Percentiles rank a stretch among this genome's conserved stretches.
These are phyloP conservation scores for Aspergillus sclerotioniger DNA, from an alignment of 495 filamentous ascomycete species.

Conservation along the genomic window DNA sequence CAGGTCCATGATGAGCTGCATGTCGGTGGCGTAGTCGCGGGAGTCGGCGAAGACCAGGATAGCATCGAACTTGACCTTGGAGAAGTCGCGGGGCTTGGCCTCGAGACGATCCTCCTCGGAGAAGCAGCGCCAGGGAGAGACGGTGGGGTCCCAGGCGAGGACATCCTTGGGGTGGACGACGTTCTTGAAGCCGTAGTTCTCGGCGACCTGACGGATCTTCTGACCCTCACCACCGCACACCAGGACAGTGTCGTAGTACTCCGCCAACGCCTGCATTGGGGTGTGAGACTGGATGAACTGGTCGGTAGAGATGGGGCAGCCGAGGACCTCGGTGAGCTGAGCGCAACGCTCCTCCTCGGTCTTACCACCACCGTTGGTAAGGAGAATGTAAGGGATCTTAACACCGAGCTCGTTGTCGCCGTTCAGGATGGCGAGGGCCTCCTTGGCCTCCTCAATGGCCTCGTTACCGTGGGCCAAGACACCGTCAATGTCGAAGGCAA, in stretches of 20 bases:
- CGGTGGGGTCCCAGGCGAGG: slow-evolving; percentile 76
- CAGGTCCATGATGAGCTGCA: slow-evolving; percentile 83
- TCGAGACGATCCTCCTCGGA: slow-evolving; percentile 63
- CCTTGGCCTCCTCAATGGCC: slow-evolving; percentile 76
- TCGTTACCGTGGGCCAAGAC: slow-evolving; percentile 78
- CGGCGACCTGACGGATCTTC: slow-evolving; percentile 80
- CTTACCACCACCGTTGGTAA: slow-evolving; percentile 94
- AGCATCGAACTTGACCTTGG: slow-evolving; percentile 72
- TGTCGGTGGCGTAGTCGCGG: slow-evolving; percentile 79
- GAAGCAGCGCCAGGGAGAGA: slow-evolving; percentile 78
- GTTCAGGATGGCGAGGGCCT: slow-evolving; percentile 83
- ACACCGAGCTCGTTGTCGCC: slow-evolving; percentile 83
- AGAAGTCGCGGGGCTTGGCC: slow-evolving; percentile 66
- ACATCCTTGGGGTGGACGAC: slow-evolving; percentile 89
- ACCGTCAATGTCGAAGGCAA: slow-evolving; percentile 91
- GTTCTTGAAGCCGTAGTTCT: slow-evolving; percentile 85
- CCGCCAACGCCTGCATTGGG: slow-evolving; percentile 84
- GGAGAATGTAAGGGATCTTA: slow-evolving; percentile 86
- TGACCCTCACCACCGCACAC: slow-evolving; percentile 87
- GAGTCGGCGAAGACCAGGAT: slow-evolving; percentile 83
- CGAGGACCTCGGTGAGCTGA: slow-evolving; percentile 72
- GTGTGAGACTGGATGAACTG: slow-evolving; percentile 96
- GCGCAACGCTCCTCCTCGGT: slow-evolving; percentile 78
- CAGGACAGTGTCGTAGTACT: slow-evolving; percentile 78
- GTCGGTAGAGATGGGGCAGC: slow-evolving; percentile 70